Conservation (phyloP, 140 eudicot species). For the Oenanthe javanica region DNA sequence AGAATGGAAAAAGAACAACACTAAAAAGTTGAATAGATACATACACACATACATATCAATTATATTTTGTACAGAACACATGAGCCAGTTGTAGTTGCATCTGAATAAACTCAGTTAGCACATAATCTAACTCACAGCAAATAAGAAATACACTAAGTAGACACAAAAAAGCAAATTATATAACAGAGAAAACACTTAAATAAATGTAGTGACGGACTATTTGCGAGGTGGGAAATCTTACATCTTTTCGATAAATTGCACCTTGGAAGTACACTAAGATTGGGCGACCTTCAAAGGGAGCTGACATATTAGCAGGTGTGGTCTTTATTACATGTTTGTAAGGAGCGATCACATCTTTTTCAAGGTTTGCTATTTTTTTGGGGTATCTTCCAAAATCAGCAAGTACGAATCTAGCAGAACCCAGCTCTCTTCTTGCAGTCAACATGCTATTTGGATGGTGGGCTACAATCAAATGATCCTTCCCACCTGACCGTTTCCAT, state of each 20-base stretch:
- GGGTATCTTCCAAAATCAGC: slow-evolving; percentile 75
- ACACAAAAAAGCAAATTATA: not conserved
- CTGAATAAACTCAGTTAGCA: not conserved
- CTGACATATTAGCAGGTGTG: slow-evolving; percentile 31
- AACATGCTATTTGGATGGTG: slow-evolving; percentile 78
- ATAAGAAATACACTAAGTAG: not conserved
- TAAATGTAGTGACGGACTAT: not conserved
- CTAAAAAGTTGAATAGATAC: not conserved
- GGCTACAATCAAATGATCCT: slow-evolving; percentile 60
- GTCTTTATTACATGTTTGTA: slow-evolving; percentile 56
- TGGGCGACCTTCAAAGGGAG: slow-evolving; percentile 45
- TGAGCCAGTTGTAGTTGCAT: not conserved
- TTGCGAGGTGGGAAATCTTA: slow-evolving; percentile 17
- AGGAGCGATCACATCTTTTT: slow-evolving; percentile 71
- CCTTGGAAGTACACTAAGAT: slow-evolving; percentile 50
- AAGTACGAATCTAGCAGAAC: slow-evolving; percentile 65
- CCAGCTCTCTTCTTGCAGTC: slow-evolving; percentile 47
- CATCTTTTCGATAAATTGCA: slow-evolving; percentile 55
- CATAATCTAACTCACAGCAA: not conserved
- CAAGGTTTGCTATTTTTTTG: slow-evolving; percentile 39
- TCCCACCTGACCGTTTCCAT: slow-evolving; percentile 58
- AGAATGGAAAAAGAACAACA: not conserved
- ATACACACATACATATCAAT: not conserved
- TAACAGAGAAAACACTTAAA: not conserved
- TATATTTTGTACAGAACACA: not conserved